Base-by-base conservation (phyloP, 2,329 filamentous ascomycete species). In the Gnomoniopsis smithogilvyi region DNA sequence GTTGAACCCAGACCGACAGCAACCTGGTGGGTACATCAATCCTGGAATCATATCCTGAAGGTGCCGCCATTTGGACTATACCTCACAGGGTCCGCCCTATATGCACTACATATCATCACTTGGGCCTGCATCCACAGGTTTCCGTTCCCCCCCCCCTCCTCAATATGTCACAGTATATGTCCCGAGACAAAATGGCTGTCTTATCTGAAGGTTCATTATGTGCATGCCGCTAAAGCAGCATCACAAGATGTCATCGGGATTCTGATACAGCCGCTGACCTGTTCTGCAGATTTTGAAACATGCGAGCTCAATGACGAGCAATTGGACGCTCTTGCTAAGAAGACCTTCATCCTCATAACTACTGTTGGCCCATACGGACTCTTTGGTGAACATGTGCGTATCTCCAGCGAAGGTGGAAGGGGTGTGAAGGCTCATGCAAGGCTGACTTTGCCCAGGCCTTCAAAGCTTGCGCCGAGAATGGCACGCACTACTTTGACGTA, bases 1-100 rank as follows among this genome's bases (percentile, higher is more conserved):
- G 58, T 67, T 89, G 60, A 90, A 90, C 69, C 78, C 86, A 2
- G 87, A 96, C 71, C 87, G 93, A 55, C 69, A 77, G 38, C 81
- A 84, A 55, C 92, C 92, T 68, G 84, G 89, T 90, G 81, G 67
- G 74, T 66, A 57, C 33, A 1, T 7, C 3, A 19, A 11, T 45
- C 21, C 41, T 21, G n/a, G n/a, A n/a, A n/a, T 45, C 19, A 19
- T 45, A n/a, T 15, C n/a, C 4, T 45, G 41, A 21, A 19, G 7
- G 17, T 19, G 12, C 7, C 12, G 15, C 19, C 4, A 11, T 48
- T 17, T 34, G 6, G 24, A 11, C 3, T 21, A 10, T 21, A 21
- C n/a, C 10, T 21, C 8, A 19, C 36, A 41, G 15, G 14, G 15
- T 41, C 36, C 36, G 3, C 36, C 6, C 14, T n/a, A 36, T 15